A percentile compares a stretch with the other conserved stretches of the same genome.
These are phyloP conservation scores for Hamigera avellanea DNA, from an alignment of 495 filamentous ascomycete species.

Conservation along the genomic window DNA sequence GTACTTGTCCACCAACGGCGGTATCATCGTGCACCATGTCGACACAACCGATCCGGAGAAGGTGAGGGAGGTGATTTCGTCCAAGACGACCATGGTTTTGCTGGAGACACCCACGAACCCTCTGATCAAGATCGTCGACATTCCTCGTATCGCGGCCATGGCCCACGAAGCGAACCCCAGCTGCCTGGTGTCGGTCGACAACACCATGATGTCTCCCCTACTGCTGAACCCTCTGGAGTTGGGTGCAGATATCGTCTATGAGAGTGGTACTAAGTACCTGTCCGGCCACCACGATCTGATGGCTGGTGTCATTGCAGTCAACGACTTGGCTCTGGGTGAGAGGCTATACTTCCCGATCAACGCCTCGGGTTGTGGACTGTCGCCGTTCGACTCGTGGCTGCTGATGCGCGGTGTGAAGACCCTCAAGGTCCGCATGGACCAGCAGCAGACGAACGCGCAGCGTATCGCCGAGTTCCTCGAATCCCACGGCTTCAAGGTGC, in stretches of 20 bases:
- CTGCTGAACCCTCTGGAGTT: constrained; percentile 86
- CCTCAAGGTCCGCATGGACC: constrained; percentile 94
- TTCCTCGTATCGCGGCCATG: constrained; percentile 59
- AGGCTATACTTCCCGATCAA: constrained; percentile 96
- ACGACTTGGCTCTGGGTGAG: constrained; percentile 68
- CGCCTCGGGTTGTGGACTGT: constrained; percentile 81
- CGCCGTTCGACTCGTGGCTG: constrained; percentile 92
- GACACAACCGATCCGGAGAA: constrained; percentile 70
- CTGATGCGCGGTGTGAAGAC: constrained; percentile 93
- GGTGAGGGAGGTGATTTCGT: constrained; percentile 53
- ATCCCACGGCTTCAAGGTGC: constrained; percentile 80
- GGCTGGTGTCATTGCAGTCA: constrained; percentile 90
- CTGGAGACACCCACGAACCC: constrained; percentile 96
- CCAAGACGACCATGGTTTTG: constrained; percentile 89
- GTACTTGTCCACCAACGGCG: constrained; percentile 74
- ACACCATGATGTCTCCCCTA: constrained; percentile 95
- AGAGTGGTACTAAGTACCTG: constrained; percentile 94
- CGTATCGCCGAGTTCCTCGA: constrained; percentile 88
- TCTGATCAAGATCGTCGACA: constrained; percentile 94
- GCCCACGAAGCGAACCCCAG: constrained; percentile 70
- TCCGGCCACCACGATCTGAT: constrained; percentile 98
- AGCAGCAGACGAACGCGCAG: constrained; percentile 87
- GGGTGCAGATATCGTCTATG: constrained; percentile 92
- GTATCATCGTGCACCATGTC: constrained; percentile 90
- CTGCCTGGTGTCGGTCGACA: constrained; percentile 85